Conservation (phyloP, 352 stramenopile species). For the Globisporangium cystogenes region DNA sequence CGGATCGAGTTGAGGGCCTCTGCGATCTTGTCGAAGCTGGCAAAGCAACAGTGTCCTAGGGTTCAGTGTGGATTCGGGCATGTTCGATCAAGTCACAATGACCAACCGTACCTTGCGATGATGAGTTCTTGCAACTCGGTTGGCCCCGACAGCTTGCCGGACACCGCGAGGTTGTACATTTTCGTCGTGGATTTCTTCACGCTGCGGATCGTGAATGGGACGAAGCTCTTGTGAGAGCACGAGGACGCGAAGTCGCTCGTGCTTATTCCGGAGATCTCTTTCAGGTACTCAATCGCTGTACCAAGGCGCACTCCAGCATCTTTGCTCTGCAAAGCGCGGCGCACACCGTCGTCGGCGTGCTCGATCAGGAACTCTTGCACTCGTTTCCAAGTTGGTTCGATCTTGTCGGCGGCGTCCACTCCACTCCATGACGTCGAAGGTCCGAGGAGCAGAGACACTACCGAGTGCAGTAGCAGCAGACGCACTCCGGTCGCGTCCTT, state of each 20-base stretch:
- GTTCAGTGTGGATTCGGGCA: not conserved
- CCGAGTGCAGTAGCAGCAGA: conserved; percentile 4
- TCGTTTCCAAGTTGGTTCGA: not conserved
- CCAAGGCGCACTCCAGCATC: conserved; percentile 8
- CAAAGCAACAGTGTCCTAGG: not conserved
- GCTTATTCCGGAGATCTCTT: conserved; percentile 18
- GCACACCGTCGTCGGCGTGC: conserved; percentile 2
- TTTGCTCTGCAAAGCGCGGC: conserved; percentile 1
- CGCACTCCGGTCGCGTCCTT: not conserved
- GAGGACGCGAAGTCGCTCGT: not conserved
- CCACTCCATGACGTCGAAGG: not conserved
- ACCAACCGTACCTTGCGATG: conserved; percentile 26
- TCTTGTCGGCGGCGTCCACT: not conserved
- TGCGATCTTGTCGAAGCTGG: conserved; percentile 17
- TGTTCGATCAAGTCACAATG: conserved; percentile 22
- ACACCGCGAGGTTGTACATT: conserved; percentile 34
- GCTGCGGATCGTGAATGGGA: conserved; percentile 30
- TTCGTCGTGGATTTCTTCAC: conserved; percentile 37
- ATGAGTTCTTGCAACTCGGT: conserved; percentile 28
- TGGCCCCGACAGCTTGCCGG: conserved; percentile 15
- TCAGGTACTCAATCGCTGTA: conserved; percentile 18
- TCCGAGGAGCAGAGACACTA: conserved; percentile 6
- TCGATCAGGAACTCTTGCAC: not conserved
- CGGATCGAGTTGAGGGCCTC: conserved; percentile 2
- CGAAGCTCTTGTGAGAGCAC: conserved; percentile 14